These are phyloP conservation scores for Ceratobasidium sp. DNA, from an alignment of 1,284 basidiomycete genomes.

Conservation along the genomic window DNA sequence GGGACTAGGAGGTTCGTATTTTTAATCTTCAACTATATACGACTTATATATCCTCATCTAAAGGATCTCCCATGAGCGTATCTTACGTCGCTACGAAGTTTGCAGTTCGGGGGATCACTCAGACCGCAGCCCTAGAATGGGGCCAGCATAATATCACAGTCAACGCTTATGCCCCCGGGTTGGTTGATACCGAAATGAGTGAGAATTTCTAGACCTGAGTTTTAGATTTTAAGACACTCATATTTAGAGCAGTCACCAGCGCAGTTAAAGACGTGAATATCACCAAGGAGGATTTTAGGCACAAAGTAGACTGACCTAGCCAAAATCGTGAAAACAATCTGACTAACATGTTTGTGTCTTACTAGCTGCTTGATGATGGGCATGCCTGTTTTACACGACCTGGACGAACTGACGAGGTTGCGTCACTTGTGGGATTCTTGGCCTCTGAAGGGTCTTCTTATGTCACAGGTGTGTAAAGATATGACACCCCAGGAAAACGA, in stretches of 20 bases:
- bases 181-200: conserved; percentile 44
- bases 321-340: conserved; percentile 1
- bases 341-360: not conserved
- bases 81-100: conserved; percentile 50
- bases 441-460: conserved; percentile 47
- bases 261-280: conserved; percentile 40
- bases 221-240: not conserved
- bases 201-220: conserved; percentile 7
- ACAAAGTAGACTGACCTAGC: conserved; percentile 29
- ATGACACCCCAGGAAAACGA: too few species aligned
- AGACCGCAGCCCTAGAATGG: conserved; percentile 49
- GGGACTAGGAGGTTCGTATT: not conserved
- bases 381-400: conserved; percentile 34
- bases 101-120: conserved; percentile 51
- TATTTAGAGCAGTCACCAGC: conserved; percentile 46
- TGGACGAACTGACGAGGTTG: conserved; percentile 44
- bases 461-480: conserved; percentile 46
- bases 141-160: conserved; percentile 45
- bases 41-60: not conserved
- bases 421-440: conserved; percentile 43
- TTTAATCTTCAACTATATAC: not conserved
- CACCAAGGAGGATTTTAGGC: conserved; percentile 11
- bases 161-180: conserved; percentile 46
- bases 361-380: not conserved
- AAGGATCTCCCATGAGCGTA: not conserved